Evolutionary conservation across 1,139 yeast genomes (phyloP).

Genomic region (Kodamaea arcana): DNA sequence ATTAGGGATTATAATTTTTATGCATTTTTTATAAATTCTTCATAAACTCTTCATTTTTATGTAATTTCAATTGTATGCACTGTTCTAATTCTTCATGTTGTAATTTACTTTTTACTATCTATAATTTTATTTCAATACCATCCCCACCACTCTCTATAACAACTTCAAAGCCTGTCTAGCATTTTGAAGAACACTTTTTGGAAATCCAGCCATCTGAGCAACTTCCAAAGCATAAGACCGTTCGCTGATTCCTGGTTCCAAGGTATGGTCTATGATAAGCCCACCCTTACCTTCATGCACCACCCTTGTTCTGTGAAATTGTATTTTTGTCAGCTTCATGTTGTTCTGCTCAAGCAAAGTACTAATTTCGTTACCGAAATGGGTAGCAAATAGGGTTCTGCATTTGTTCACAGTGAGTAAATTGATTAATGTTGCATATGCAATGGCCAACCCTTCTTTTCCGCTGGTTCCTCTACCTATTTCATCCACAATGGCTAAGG

Average conservation of each 20-base stretch:
- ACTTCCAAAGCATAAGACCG: slow-evolving; percentile 83
- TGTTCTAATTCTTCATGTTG: no score
- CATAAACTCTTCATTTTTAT: no score
- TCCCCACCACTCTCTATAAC: no score
- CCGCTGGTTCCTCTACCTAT: slow-evolving; percentile 97
- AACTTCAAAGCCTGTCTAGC: slow-evolving; percentile 41
- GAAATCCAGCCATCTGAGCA: slow-evolving; percentile 83
- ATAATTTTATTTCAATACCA: no score
- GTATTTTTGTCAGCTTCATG: slow-evolving; percentile 29
- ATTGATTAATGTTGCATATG: slow-evolving; percentile 71
- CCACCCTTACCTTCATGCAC: slow-evolving; percentile 13
- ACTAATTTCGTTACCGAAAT: slow-evolving; percentile 71
- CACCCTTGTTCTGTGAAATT: slow-evolving; percentile 52
- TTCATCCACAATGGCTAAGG: slow-evolving; percentile 89
- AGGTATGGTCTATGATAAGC: slow-evolving; percentile 55
- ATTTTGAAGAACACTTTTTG: slow-evolving; percentile 49
- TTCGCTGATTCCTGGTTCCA: slow-evolving; percentile 68
- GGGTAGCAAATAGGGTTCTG: slow-evolving; percentile 87
- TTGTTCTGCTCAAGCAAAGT: slow-evolving; percentile 21
- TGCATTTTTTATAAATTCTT: no score
- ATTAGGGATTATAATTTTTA: no score
- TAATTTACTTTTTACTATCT: no score
- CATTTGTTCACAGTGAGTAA: slow-evolving; percentile 57
- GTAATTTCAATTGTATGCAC: no score
- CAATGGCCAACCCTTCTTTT: slow-evolving; percentile 84